A percentile compares a stretch with the other conserved stretches of the same genome.
Conservation (phyloP, 306 rosid genomes). For the Glycine latifolia region DNA sequence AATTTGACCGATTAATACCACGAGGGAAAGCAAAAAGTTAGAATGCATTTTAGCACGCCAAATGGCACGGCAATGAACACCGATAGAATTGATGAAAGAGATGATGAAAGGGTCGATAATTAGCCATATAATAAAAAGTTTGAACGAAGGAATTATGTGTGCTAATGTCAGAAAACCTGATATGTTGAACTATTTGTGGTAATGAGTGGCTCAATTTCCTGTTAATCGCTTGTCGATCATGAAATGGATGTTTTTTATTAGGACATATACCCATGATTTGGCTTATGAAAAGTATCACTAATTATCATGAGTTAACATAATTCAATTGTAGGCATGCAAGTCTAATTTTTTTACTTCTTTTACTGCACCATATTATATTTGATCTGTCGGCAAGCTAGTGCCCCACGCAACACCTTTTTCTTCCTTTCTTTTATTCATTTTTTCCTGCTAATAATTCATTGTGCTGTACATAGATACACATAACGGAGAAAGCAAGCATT, state of each 20-base stretch:
- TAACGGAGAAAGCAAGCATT: not conserved
- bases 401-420: not conserved
- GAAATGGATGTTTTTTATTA: conserved; percentile 40
- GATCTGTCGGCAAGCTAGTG: conserved; percentile 30
- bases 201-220: conserved; percentile 43
- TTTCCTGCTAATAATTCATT: not conserved
- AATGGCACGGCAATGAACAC: conserved; percentile 41
- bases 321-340: conserved; percentile 37
- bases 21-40: conserved; percentile 18
- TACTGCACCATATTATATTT: conserved; percentile 13
- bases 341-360: conserved; percentile 4
- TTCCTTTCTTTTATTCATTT: no score
- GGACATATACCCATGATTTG: conserved; percentile 44
- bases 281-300: conserved; percentile 37
- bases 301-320: conserved; percentile 42
- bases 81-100: not conserved
- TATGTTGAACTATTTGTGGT: conserved; percentile 19
- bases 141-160: not conserved
- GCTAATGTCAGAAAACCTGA: conserved; percentile 17
- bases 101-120: conserved; percentile 6
- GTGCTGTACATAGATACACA: not conserved
- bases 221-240: conserved; percentile 27
- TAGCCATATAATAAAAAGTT: conserved; percentile 30
- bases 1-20: conserved; percentile 11
- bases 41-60: conserved; percentile 44